phyloP scores from a whole-genome alignment of 2,329 filamentous ascomycete species.

The Kalaharituber pfeilii region DNA sequence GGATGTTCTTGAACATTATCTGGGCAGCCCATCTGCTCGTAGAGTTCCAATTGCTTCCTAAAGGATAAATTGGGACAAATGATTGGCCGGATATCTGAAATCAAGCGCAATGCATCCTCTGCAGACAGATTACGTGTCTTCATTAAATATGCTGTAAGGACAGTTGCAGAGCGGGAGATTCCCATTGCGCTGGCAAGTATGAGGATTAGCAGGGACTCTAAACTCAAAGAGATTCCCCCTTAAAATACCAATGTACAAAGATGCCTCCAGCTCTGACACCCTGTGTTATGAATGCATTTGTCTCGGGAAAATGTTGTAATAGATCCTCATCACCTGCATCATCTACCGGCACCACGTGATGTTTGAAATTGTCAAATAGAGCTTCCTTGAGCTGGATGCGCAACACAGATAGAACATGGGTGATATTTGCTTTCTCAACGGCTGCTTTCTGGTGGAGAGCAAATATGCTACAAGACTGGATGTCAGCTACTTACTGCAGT shows the following conservation, averaged over 20 bases:
- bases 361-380: constrained; percentile 43
- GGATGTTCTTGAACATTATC: constrained; percentile 49
- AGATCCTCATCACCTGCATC: constrained; percentile 83
- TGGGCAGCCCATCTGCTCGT: constrained; percentile 73
- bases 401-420: constrained; percentile 75
- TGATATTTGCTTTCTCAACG: constrained; percentile 57
- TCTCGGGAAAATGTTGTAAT: constrained; percentile 58
- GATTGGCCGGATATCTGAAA: constrained; percentile 54
- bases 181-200: constrained; percentile 61
- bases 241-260: constrained; percentile 52
- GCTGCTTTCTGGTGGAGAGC: constrained; percentile 54
- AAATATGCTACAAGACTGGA: constrained; percentile 45
- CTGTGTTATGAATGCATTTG: constrained; percentile 66
- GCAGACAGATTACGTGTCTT: constrained; percentile 36
- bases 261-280: constrained; percentile 47
- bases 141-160: constrained; percentile 71
- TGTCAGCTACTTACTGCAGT: neutral
- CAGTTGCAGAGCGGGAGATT: constrained; percentile 77
- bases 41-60: constrained; percentile 72
- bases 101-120: constrained; percentile 48
- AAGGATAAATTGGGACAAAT: constrained; percentile 86
- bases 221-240: constrained; percentile 7
- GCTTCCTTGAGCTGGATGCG: constrained; percentile 41
- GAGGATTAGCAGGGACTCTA: neutral
- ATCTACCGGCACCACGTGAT: constrained; percentile 66